Conservation (phyloP, 768 basidiomycete genomes). For the Podaxis sp. region DNA sequence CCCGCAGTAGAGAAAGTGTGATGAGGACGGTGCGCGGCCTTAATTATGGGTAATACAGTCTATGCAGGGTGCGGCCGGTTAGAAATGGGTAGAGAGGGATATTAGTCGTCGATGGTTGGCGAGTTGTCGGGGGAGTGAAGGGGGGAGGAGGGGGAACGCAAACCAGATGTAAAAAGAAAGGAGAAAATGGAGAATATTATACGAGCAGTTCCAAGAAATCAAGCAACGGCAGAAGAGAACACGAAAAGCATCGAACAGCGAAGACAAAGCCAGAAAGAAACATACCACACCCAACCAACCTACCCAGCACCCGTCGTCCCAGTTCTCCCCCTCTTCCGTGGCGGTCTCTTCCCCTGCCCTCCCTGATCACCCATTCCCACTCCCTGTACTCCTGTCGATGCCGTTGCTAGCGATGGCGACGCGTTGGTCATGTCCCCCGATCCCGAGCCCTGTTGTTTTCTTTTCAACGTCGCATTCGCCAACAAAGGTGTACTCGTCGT, state of each 20-base stretch:
- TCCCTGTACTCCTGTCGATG: slow-evolving; percentile 51
- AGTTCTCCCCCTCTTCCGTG: slow-evolving; percentile 55
- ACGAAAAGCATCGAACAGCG: slow-evolving; percentile 19
- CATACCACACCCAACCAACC: not conserved
- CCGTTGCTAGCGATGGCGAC: slow-evolving; percentile 35
- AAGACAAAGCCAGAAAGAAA: not conserved
- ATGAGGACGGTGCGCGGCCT: not conserved
- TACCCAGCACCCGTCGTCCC: slow-evolving; percentile 27
- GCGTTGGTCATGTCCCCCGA: slow-evolving; percentile 14
- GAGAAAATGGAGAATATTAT: not conserved
- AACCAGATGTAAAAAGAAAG: not conserved
- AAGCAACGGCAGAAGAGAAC: not conserved
- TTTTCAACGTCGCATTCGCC: slow-evolving; percentile 47
- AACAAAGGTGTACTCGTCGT: slow-evolving; percentile 47
- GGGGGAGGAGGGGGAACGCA: not conserved
- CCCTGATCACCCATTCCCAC: slow-evolving; percentile 21
- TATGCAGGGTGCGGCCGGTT: not conserved
- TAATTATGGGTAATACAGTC: not conserved
- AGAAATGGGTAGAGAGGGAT: not conserved
- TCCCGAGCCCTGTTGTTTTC: slow-evolving; percentile 42
- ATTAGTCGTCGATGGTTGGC: not conserved
- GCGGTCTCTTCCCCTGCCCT: slow-evolving; percentile 41
- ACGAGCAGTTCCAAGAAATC: slow-evolving; percentile 26
- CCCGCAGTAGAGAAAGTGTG: not conserved
- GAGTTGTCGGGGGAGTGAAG: not conserved